A percentile compares a stretch with the other conserved stretches of the same genome.
Evolutionary conservation across 306 rosid genomes (phyloP).

Genomic region (Sindora glabra): DNA sequence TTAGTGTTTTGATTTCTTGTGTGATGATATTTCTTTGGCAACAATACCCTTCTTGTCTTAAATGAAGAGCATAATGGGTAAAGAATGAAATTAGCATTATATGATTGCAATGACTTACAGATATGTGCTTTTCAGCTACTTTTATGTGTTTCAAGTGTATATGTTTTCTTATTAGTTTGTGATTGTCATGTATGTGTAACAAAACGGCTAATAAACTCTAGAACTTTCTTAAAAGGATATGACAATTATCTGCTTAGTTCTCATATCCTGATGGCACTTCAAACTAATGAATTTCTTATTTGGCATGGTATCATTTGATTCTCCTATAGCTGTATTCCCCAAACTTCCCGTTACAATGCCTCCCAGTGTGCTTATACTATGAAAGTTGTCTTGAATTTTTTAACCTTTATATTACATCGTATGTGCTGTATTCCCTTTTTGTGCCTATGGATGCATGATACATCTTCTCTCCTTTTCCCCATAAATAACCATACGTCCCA

Average conservation of each 20-base stretch:
- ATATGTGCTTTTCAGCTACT: not conserved
- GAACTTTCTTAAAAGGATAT: too few relatives aligned
- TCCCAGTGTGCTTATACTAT: too few relatives aligned
- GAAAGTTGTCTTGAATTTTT: too few relatives aligned
- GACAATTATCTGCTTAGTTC: not conserved
- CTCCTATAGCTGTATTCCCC: not conserved
- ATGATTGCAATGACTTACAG: not conserved
- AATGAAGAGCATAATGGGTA: not conserved
- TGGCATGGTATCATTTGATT: not conserved
- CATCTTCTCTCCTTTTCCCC: not conserved
- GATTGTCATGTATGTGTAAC: too few relatives aligned
- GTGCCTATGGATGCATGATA: constrained; percentile 5
- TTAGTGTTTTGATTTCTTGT: not conserved
- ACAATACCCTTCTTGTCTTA: not conserved
- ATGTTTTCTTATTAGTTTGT: too few relatives aligned
- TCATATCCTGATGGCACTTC: not conserved
- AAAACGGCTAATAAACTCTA: too few relatives aligned
- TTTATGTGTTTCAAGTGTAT: too few relatives aligned
- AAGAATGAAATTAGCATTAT: not conserved
- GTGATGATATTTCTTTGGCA: not conserved
- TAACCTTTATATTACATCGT: too few relatives aligned
- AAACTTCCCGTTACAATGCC: not conserved
- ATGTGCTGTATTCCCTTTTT: too few relatives aligned
- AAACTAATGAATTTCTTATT: not conserved
- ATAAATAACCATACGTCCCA: not conserved